Conservation (phyloP, 148 eudicot species). For the Rhododendron molle region DNA sequence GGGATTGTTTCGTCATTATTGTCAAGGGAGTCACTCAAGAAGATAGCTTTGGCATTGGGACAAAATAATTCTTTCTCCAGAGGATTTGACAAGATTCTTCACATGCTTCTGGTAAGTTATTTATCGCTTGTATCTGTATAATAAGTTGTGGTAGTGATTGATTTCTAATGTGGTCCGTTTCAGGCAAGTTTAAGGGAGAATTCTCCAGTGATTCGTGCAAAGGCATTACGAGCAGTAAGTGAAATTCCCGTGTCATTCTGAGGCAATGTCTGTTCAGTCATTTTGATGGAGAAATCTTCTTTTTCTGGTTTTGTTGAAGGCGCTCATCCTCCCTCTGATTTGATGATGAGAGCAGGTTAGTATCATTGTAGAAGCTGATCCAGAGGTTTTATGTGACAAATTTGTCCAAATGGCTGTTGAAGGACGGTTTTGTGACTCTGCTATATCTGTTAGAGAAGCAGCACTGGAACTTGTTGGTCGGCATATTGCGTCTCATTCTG, state of each 20-base stretch:
- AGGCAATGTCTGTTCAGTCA: neutral
- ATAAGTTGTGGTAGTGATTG: neutral
- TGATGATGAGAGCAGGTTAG: constrained; percentile 65
- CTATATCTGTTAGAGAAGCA: constrained; percentile 95
- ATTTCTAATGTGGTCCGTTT: constrained; percentile 12
- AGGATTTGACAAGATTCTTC: constrained; percentile 96
- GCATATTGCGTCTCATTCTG: constrained; percentile 96
- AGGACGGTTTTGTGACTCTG: constrained; percentile 95
- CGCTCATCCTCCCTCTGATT: constrained; percentile 9
- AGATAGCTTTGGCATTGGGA: constrained; percentile 67
- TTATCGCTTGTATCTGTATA: constrained; percentile 1
- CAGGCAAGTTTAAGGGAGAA: constrained; percentile 94
- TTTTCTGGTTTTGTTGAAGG: neutral
- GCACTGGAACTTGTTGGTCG: constrained; percentile 97
- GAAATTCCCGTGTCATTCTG: neutral
- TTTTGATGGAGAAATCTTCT: neutral
- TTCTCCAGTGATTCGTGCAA: constrained; percentile 90
- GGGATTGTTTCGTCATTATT: constrained; percentile 51
- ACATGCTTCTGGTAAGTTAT: constrained; percentile 78
- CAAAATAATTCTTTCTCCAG: constrained; percentile 85
- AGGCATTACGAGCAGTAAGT: constrained; percentile 96
- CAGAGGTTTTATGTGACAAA: constrained; percentile 84
- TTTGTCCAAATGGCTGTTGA: constrained; percentile 90
- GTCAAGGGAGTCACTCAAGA: constrained; percentile 69
- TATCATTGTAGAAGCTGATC: constrained; percentile 96